Evolutionary conservation across 2,329 filamentous ascomycete genomes (phyloP), one percentile per base, ranked within the genome.

Genomic region (Verruconis gallopava): DNA sequence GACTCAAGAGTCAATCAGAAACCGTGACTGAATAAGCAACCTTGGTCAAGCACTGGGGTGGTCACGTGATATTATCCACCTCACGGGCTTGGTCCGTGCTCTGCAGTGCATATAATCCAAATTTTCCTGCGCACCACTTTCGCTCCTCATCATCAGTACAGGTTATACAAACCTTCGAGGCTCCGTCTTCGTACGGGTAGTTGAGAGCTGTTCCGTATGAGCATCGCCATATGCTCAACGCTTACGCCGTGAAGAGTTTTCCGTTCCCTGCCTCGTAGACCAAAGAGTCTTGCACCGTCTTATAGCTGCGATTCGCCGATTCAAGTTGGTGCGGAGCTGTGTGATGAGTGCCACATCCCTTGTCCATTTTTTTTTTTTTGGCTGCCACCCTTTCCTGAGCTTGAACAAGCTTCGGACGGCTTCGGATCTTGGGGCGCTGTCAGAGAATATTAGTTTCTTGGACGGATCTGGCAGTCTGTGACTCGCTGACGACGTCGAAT

Each of bases 201-300:
- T 40, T 40, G 38, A 40, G 38, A 40, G 38, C 38, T 40, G 33
- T 28, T 13, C 32, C 38, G 15, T 28, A 38, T 19, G 32, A n/a
- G 14, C 38, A 22, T 40, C 38, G 38, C 18, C 38, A 40, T 13
- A 40, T 40, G 38, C 12, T 21, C 32, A n/a, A 21, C 22, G 19
- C 25, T 30, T 30, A 30, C 25, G n/a, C 25, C 32, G 38, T 40
- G 21, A 40, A 40, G 21, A 28, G 38, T 40, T 40, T 28, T 40
- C 38, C 38, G 38, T 40, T 40, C 38, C 38, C 38, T 40, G 38
- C 38, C n/a, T 40, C 38, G 38, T 40, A 32, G 5, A 40, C 38
- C 25, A 32, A 40, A 33, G 14, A 21, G 6, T 30, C 25, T 21
- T 22, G 38, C 38, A 28, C 38, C 33, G 21, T 40, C 38, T 30